These are phyloP conservation scores for Hsuehochloa calcarea DNA, from an alignment of 176 grass and related monocot species.

Conservation along the genomic window DNA sequence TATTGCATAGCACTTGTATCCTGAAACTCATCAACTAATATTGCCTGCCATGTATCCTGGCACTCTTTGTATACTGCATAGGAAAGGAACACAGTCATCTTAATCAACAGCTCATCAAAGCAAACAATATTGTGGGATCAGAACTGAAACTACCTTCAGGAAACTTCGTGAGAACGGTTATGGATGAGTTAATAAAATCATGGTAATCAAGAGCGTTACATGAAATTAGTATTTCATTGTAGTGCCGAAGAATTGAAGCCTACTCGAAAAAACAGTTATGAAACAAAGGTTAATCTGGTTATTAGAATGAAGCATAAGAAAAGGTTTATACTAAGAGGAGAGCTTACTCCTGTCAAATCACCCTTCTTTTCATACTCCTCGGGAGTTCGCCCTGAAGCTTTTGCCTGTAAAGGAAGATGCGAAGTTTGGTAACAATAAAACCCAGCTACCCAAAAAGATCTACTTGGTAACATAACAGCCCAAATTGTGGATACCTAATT, in stretches of 20 bases:
- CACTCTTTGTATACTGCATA: constrained; percentile 78
- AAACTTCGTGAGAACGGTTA: constrained; percentile 75
- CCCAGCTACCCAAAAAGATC: background rate
- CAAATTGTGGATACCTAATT: background rate
- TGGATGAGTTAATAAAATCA: constrained; percentile 90
- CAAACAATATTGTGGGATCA: background rate
- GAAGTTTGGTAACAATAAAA: background rate
- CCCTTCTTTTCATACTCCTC: constrained; percentile 86
- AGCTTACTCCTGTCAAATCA: constrained; percentile 70
- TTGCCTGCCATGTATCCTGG: constrained; percentile 74
- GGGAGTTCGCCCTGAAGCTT: constrained; percentile 77
- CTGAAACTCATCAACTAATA: constrained; percentile 97
- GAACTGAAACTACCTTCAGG: constrained; percentile 65
- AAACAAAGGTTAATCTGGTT: constrained; percentile 22
- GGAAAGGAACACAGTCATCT: background rate
- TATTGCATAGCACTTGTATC: constrained; percentile 98
- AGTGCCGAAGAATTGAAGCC: constrained; percentile 76
- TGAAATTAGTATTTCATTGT: constrained; percentile 79
- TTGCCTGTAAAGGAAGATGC: constrained; percentile 62
- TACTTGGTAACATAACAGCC: constrained; percentile 6
- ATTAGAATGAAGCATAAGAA: constrained; percentile 27
- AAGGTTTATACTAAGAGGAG: background rate
- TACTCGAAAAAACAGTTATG: constrained; percentile 33
- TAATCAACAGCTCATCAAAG: constrained; percentile 18
- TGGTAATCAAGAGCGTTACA: constrained; percentile 97